Evolutionary conservation across 2,329 filamentous ascomycete species (phyloP).

Genomic region (Colletotrichum sp.): DNA sequence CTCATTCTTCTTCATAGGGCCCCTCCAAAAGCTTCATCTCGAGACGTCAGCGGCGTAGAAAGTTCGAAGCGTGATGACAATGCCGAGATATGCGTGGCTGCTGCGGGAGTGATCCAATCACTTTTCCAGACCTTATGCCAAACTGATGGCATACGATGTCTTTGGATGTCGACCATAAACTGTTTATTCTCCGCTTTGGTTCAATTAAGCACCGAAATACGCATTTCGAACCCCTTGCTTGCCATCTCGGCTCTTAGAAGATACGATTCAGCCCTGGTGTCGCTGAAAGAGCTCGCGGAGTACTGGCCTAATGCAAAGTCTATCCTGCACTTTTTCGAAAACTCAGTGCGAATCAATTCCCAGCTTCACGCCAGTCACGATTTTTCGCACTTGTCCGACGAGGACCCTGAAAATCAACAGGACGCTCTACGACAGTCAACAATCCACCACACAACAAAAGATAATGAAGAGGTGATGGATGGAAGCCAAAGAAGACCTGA

Average conservation of each 20-base stretch:
- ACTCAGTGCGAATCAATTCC: background rate
- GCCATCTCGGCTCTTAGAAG: background rate
- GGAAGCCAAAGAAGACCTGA: background rate
- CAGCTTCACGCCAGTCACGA: background rate
- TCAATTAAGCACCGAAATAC: background rate
- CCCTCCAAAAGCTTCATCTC: background rate
- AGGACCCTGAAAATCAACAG: background rate
- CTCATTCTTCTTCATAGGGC: background rate
- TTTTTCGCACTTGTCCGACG: fast-evolving
- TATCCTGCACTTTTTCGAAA: background rate
- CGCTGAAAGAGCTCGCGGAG: background rate
- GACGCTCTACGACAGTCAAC: background rate
- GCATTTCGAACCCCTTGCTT: background rate
- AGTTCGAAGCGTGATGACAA: background rate
- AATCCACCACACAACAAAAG: background rate
- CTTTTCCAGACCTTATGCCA: background rate
- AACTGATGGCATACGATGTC: background rate
- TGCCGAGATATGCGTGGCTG: background rate
- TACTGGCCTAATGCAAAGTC: background rate
- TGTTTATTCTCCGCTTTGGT: background rate
- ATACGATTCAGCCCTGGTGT: background rate
- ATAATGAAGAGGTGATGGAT: fast-evolving
- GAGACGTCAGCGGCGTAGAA: background rate
- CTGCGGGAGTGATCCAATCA: background rate
- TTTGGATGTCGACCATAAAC: background rate